Evolutionary conservation across 441 rosid genomes (phyloP), one percentile per base, ranked within the genome.

Genomic region (Kokia cookei): DNA sequence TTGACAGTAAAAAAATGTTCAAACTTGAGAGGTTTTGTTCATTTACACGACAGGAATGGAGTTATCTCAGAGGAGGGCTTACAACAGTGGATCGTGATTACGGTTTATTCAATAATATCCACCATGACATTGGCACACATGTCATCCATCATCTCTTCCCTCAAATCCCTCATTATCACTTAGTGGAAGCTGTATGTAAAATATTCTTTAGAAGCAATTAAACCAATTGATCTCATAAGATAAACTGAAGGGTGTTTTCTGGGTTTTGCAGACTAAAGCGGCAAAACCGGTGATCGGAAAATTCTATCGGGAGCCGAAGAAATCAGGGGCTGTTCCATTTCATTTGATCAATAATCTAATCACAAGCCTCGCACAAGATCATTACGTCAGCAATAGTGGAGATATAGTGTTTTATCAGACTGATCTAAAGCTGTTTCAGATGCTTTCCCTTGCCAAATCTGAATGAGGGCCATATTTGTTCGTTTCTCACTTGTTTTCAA

Each of bases 121-220:
- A 92, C 85, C 98, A 93, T 77, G 94, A 93, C 59, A 90, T 90
- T 64, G 98, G 98, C 78, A 93, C 98, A 24, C 97, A 93, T 71
- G 97, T 93, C 60, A 72, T 93, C 62, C 98, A 93, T 59, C 97
- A 93, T 73, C 92, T 93, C 64, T 93, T 91, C 83, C 98, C 97
- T 69, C 97, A 93, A 77, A 93, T 93, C 86, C 98, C 98, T 47
- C 97, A 93, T 78, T 91, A 91, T 67, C 96, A 88, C 82, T 82
- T 93, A 59, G 84, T 89, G 2, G 97, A 93, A 67, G 98, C 98
- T 42, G 96, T 93, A 32, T 0, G 35, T 4, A 32, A 4, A 78
- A 77, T n/a, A 13, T 64, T 61, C 26, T 22, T 32, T 29, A 8
- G 35, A 32, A 32, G 4, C 35, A 32, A 32, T 32, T 32, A 32